These are phyloP conservation scores for Aspergillus novoparasiticus DNA, from an alignment of 2,329 filamentous ascomycete species.

Conservation along the genomic window DNA sequence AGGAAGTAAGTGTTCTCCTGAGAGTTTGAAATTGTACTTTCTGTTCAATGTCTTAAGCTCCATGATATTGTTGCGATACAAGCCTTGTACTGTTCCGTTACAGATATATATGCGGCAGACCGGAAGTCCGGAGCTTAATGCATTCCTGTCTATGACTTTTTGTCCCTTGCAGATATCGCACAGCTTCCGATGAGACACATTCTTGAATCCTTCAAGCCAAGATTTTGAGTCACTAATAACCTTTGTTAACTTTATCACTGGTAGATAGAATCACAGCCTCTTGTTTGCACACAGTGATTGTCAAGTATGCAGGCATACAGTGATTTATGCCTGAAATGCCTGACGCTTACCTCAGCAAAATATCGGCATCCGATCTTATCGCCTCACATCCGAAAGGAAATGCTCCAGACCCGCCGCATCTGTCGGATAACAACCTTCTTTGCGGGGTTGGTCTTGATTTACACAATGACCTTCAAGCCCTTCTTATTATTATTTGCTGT, in stretches of 20 bases:
- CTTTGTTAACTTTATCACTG: too few species aligned
- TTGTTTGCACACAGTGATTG: background rate
- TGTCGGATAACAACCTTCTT: slow-evolving; percentile 5
- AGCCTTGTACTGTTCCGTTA: background rate
- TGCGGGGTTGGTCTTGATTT: slow-evolving; percentile 12
- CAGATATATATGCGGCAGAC: background rate
- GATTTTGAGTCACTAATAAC: background rate
- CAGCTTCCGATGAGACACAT: background rate
- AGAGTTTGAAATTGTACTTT: background rate
- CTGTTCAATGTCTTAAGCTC: background rate
- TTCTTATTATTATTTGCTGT: slow-evolving; percentile 7
- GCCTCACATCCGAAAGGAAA: background rate
- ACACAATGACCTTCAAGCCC: background rate
- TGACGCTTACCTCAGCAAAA: background rate
- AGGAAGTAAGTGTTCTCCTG: background rate
- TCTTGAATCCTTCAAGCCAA: background rate
- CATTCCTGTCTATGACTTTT: background rate
- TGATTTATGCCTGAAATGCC: background rate
- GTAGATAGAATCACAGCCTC: too few species aligned
- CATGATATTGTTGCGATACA: background rate
- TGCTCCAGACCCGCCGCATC: background rate
- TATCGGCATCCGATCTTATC: slow-evolving; percentile 1
- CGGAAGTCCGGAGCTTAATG: background rate
- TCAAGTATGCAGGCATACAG: background rate
- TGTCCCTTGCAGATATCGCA: background rate